Base-by-base conservation (phyloP, 2,329 filamentous ascomycete genomes). In the Diaporthe humulicola region DNA sequence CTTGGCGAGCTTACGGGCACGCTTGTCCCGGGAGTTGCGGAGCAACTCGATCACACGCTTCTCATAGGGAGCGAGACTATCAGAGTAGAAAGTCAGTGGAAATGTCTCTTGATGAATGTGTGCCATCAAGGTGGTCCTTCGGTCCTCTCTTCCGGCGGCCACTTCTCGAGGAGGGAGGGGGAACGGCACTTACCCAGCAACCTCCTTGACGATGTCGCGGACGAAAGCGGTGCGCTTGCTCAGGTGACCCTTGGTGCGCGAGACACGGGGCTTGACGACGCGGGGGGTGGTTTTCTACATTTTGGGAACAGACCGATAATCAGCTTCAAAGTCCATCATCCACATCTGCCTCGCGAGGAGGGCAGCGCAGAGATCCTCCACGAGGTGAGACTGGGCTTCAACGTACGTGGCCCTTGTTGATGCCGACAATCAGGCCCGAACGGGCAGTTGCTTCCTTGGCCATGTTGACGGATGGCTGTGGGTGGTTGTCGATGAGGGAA, bases 1-100 rank as follows among this genome's bases (percentile, higher is more conserved):
- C 96, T 98, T 98, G 84, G 96, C 96, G 85, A 98, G 94, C 93
- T 98, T 98, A 83, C 96, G 93, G 84, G 96, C 96, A 88, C 96
- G 95, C 95, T 98, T 98, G 90, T 99, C 97, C 91, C 98, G 97
- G 90, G 92, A 93, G 94, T 99, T 99, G 84, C 97, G 95, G 88
- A 99, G 94, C 86, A 99, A 90, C 92, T 99, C 97, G 86, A 99
- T 98, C 82, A 99, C 95, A 86, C 97, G 95, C 88, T 97, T 96
- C 93, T 99, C 97, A 87, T 99, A 97, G 84, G 95, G 95, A 82
- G 95, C 95, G 82, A 97, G 94, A 85, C 94, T 93, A 76, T 76
- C 36, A 25, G 19, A 48, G 36, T 30, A 2, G 15, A 60, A 15
- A 12, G 74, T 78, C 71, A 78, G 76, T 60, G 73, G n/a, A 52